Percentiles rank a stretch among this genome's conserved stretches.
Conservation (phyloP, 192 early-diverging fungal genomes). For the Phycomyces blakesleeanus region DNA sequence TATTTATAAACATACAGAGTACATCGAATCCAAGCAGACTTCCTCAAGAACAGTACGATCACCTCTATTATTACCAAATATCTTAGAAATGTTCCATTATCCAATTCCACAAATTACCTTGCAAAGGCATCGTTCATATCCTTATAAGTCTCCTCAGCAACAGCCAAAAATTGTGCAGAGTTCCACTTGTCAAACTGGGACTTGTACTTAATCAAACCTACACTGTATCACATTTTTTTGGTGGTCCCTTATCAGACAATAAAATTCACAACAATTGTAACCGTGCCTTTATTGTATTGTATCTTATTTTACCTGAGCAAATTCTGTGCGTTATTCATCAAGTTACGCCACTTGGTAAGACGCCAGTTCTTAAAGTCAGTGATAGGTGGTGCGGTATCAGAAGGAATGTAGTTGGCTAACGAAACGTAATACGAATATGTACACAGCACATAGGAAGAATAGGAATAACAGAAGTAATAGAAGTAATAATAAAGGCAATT, state of each 20-base stretch:
- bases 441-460: no score
- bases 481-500: conserved; percentile 1
- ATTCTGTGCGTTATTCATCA: conserved; percentile 45
- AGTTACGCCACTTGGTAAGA: conserved; percentile 44
- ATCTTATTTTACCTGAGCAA: conserved; percentile 29
- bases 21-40: conserved; percentile 59
- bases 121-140: conserved; percentile 70
- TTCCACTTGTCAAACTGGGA: conserved; percentile 57
- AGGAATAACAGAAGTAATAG: background rate
- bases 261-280: background rate
- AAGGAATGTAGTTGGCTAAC: conserved; percentile 49
- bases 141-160: conserved; percentile 59
- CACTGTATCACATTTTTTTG: conserved; percentile 24
- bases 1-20: conserved; percentile 27
- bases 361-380: conserved; percentile 48
- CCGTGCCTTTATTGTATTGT: background rate
- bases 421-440: background rate
- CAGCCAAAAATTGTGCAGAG: conserved; percentile 47
- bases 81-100: background rate
- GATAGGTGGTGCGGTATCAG: conserved; percentile 47
- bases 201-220: conserved; percentile 49
- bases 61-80: conserved; percentile 34
- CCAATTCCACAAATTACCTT: conserved; percentile 8
- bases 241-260: background rate
- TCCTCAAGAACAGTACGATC: conserved; percentile 50